These are phyloP conservation scores for Hyaloscypha variabilis DNA, from an alignment of 495 filamentous ascomycete species.

Conservation along the genomic window DNA sequence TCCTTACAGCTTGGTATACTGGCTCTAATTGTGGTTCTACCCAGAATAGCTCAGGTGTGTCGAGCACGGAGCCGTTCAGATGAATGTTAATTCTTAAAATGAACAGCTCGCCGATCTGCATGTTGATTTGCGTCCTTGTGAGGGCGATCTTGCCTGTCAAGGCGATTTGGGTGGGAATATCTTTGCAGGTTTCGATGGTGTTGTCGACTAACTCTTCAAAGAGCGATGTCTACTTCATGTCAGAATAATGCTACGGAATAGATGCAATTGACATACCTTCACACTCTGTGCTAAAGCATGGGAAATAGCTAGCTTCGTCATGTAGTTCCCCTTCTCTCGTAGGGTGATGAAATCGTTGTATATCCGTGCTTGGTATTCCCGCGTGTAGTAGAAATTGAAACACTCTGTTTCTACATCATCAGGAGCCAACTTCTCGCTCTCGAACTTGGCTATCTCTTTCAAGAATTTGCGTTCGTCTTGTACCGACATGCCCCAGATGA, in stretches of 20 bases:
- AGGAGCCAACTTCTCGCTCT: conserved; percentile 80
- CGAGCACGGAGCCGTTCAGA: conserved; percentile 94
- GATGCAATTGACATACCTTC: conserved; percentile 53
- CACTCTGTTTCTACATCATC: conserved; percentile 94
- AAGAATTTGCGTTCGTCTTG: conserved; percentile 84
- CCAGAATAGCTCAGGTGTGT: conserved; percentile 98
- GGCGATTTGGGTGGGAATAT: conserved; percentile 88
- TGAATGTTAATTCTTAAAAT: conserved; percentile 97
- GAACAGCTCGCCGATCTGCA: conserved; percentile 98
- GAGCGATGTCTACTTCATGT: conserved; percentile 71
- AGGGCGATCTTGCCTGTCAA: conserved; percentile 87
- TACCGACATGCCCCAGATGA: conserved; percentile 97
- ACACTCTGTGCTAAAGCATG: conserved; percentile 94
- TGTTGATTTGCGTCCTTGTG: conserved; percentile 85
- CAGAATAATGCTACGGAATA: not conserved
- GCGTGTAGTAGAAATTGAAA: conserved; percentile 99
- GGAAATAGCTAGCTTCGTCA: conserved; percentile 96
- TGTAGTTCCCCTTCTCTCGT: conserved; percentile 90
- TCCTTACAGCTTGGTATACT: conserved; percentile 90
- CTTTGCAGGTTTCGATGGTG: conserved; percentile 87
- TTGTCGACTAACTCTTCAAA: conserved; percentile 96
- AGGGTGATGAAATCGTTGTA: conserved; percentile 99
- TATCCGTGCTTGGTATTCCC: conserved; percentile 94
- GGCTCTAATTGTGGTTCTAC: conserved; percentile 95
- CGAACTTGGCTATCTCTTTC: conserved; percentile 95